Percentiles rank a stretch among this genome's conserved stretches.
Evolutionary conservation across 345 rosid species (phyloP).

Genomic region (Pugionium dolabratum): DNA sequence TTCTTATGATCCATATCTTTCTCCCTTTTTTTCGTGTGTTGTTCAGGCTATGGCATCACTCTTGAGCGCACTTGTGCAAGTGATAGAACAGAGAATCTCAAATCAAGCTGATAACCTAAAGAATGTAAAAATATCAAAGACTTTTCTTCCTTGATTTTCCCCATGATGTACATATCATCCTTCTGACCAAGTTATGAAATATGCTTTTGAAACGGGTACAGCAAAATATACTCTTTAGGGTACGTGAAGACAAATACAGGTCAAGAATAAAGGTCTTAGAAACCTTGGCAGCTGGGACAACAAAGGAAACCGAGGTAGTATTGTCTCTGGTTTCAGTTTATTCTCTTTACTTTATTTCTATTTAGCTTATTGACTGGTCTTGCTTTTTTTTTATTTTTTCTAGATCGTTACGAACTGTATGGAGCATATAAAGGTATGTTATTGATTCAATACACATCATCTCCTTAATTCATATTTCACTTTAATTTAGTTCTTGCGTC

Average conservation of each 20-base stretch:
- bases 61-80: constrained; percentile 62
- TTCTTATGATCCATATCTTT: constrained; percentile 17
- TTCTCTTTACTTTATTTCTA: not conserved
- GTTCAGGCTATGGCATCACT: constrained; percentile 56
- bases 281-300: constrained; percentile 65
- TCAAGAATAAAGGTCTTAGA: constrained; percentile 73
- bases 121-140: constrained; percentile 52
- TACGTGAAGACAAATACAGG: constrained; percentile 73
- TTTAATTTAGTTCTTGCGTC: constrained; percentile 8
- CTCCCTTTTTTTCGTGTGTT: constrained; percentile 6
- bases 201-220: constrained; percentile 43
- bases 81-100: constrained; percentile 72
- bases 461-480: constrained; percentile 12
- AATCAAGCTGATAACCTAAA: constrained; percentile 67
- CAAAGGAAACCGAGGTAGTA: constrained; percentile 79
- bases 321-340: constrained; percentile 22
- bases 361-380: constrained; percentile 24
- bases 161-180: constrained; percentile 15
- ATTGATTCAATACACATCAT: constrained; percentile 7
- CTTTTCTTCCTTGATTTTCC: constrained; percentile 26
- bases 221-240: constrained; percentile 72
- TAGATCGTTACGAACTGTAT: constrained; percentile 51
- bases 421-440: constrained; percentile 50
- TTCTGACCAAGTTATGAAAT: constrained; percentile 34
- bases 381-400: constrained; percentile 15